A percentile compares a stretch with the other conserved stretches of the same genome.
These are phyloP conservation scores for Mucor velutinosus DNA, from an alignment of 371 early-diverging fungal species.

Conservation along the genomic window DNA sequence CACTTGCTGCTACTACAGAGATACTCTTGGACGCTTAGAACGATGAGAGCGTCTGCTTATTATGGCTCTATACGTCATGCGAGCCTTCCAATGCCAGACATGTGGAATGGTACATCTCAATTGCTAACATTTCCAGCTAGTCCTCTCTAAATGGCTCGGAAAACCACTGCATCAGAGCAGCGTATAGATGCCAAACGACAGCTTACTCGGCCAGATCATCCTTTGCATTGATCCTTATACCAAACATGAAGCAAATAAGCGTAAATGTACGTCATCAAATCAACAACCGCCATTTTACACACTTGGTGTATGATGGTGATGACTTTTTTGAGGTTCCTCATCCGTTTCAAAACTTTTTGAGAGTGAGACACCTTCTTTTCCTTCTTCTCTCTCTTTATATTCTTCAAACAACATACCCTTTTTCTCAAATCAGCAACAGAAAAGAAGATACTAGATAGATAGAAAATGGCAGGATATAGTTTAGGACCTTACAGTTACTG, in stretches of 20 bases:
- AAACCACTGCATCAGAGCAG: neutral
- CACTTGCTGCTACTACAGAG: neutral
- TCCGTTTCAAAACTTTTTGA: slow-evolving; percentile 6
- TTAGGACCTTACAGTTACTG: slow-evolving; percentile 25
- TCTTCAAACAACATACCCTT: neutral
- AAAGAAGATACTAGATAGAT: neutral
- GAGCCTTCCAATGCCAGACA: neutral
- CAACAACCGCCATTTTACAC: neutral
- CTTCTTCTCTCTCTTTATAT: neutral
- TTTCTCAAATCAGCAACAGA: neutral
- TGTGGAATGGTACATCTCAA: neutral
- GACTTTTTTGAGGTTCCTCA: slow-evolving; percentile 2
- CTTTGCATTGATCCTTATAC: neutral
- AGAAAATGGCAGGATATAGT: slow-evolving; percentile 16
- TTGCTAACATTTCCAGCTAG: neutral
- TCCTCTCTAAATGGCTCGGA: neutral
- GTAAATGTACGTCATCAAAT: slow-evolving; percentile 5
- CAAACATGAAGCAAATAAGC: slow-evolving; percentile 1
- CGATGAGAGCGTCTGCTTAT: neutral
- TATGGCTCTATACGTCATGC: neutral
- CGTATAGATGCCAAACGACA: neutral
- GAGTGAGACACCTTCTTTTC: neutral
- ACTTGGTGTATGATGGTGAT: neutral
- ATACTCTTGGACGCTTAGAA: neutral
- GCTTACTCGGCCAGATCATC: neutral